Evolutionary conservation across 2,329 filamentous ascomycete species (phyloP), one percentile per base, ranked within the genome.

Genomic region (Bipolaris victoriae): DNA sequence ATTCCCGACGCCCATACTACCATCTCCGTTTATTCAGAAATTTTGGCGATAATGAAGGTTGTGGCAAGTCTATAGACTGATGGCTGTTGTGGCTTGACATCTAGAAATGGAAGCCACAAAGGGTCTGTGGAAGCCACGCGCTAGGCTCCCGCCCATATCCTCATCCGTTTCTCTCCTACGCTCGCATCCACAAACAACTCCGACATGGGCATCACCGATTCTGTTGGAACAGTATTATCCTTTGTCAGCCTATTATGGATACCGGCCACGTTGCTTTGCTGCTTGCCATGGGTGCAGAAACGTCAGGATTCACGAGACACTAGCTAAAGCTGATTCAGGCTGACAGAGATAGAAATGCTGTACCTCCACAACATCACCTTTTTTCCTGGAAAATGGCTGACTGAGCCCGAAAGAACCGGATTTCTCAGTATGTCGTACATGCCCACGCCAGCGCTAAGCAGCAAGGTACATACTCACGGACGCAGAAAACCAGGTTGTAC

Each of bases 401-500:
- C 65, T 11, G 68, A 75, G 52, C 74, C 74, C 22, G 74, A 76
- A 69, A 70, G 73, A 71, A 68, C 71, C 36, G 74, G 74, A 1
- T 76, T 69, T 49, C 51, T 75, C 15, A 75, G 73, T 76, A 63
- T 31, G 71, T 67, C 9, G 3, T 44, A 7, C 3, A n/a, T 18
- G 18, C 7, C 15, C 7, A 15, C 11, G 31, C 5, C 9, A 2
- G 36, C 44, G 9, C 40, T 18, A 15, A n/a, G 11, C 10, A 16
- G 49, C 15, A 22, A 7, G 4, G 33, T 33, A 26, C 15, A 37
- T 50, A 36, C 62, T 74, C 60, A 74, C 55, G 7, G 22, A 29
- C 33, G 29, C 65, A 93, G 90, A 87, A 68, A 92, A 92, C 65
- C 93, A 98, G 78, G 89, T 96, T 9, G 91, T 90, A 2, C 90